Conservation (phyloP, 2,329 filamentous ascomycete species). For the Zymoseptoria passerinii region DNA sequence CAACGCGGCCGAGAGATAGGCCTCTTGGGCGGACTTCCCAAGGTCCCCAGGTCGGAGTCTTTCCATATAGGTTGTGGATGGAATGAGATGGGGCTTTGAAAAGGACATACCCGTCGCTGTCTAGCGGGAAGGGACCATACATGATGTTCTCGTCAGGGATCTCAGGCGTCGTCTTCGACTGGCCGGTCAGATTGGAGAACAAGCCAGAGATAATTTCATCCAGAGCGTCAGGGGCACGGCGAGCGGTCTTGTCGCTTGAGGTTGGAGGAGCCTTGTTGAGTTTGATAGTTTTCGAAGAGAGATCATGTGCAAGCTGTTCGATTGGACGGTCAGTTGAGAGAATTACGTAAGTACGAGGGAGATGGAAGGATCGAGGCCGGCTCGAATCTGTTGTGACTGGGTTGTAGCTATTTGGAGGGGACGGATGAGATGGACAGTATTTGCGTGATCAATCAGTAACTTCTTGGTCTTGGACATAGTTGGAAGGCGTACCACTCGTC, state of each 20-base stretch:
- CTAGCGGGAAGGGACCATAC: not conserved
- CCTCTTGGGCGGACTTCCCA: not conserved
- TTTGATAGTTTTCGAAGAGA: not conserved
- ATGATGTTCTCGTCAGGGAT: not conserved
- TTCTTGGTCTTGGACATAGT: too few relatives aligned
- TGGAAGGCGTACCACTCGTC: not conserved
- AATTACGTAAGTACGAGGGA: too few relatives aligned
- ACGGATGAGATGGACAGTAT: not conserved
- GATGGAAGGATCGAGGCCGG: not conserved
- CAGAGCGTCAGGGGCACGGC: not conserved
- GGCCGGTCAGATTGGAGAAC: not conserved
- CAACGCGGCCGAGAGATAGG: too few relatives aligned
- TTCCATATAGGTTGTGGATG: not conserved
- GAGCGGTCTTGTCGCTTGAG: not conserved
- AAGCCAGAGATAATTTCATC: not conserved
- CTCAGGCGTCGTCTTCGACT: not conserved
- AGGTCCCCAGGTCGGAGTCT: not conserved
- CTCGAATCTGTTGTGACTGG: not conserved
- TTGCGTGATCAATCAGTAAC: not conserved
- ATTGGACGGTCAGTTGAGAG: too few relatives aligned
- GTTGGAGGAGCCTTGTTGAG: not conserved
- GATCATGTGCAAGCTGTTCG: too few relatives aligned
- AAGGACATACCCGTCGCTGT: not conserved
- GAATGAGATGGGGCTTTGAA: not conserved
- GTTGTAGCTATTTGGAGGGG: not conserved